Evolutionary conservation across 495 filamentous ascomycete genomes (phyloP), one percentile per base, ranked within the genome.

Genomic region (Haplographium delicatum): DNA sequence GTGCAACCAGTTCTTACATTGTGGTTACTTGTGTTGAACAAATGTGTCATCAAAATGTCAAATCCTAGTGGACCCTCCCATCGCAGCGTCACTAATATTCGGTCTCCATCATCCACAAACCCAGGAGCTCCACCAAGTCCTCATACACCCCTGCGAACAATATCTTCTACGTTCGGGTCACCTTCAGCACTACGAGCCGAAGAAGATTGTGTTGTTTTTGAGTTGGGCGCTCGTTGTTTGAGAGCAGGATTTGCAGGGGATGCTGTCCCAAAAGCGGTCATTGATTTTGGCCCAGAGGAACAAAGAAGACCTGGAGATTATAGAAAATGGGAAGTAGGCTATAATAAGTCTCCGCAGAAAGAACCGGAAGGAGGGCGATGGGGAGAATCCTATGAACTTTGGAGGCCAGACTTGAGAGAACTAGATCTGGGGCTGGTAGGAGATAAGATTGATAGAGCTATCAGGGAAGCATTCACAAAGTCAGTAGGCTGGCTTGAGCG

Each of bases 181-280:
- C 85, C 88, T 0, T 79, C 83, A 20, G 79, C 80, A 44, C 82
- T 86, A 38, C 87, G 90, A 31, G 79, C 79, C 48, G 86, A 95
- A 61, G 93, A 96, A 60, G 91, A 96, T 55, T 68, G 79, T 5
- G 60, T 96, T 10, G 74, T 98, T 40, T 72, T 96, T 37, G 90
- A 96, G 60, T 68, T 97, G 54, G 91, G 89, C 4, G 74, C 84
- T 4, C 75, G 91, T 41, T 85, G 82, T 68, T 61, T 98, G 9
- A 82, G 86, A 26, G 83, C 86, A 15, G 93, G 93, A 3, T 91
- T 95, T 60, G 85, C 89, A 23, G 89, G 89, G 37, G 89, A 93
- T 62, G 72, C 79, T 10, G 60, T 73, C 7, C 91, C 93, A 16
- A 77, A 84, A 60, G 91, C 85, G 44, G 70, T 76, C 7, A 64